A percentile compares a stretch with the other conserved stretches of the same genome.
Evolutionary conservation across 306 rosid genomes (phyloP).

Genomic region (Corylus heterophylla): DNA sequence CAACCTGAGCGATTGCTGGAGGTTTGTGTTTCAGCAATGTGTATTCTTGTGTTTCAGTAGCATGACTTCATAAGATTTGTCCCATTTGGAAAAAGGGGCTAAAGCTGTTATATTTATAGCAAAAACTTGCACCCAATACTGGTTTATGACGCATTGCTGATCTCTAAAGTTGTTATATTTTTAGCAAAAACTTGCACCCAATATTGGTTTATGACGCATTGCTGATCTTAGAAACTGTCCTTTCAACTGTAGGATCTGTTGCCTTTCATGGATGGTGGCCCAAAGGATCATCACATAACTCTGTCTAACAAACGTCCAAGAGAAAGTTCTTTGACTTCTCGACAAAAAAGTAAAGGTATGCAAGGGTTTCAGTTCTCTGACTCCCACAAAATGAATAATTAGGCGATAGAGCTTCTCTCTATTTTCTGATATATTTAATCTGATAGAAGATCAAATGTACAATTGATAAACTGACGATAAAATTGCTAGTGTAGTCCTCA

Average conservation of each 20-base stretch:
- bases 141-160: too few relatives aligned
- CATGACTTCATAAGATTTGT: not conserved
- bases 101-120: not conserved
- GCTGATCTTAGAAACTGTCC: slow-evolving; percentile 24
- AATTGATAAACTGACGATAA: not conserved
- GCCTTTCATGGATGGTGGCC: slow-evolving; percentile 83
- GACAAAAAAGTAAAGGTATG: slow-evolving; percentile 73
- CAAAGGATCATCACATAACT: slow-evolving; percentile 76
- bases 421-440: not conserved
- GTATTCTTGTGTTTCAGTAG: slow-evolving; percentile 5
- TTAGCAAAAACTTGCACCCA: too few relatives aligned
- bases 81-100: slow-evolving; percentile 7
- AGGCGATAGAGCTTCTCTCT: not conserved
- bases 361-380: not conserved
- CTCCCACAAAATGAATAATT: not conserved
- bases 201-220: slow-evolving; percentile 11
- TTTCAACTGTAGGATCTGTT: slow-evolving; percentile 69
- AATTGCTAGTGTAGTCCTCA: not conserved
- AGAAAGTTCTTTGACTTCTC: slow-evolving; percentile 63
- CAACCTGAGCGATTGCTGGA: slow-evolving; percentile 85
- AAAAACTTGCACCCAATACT: not conserved
- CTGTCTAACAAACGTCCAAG: slow-evolving; percentile 94
- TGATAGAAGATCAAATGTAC: not conserved
- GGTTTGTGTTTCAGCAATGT: slow-evolving; percentile 42
- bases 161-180: too few relatives aligned